Base-by-base conservation (phyloP, 73 alveolate genomes). In the Paraurostyla sp. region DNA sequence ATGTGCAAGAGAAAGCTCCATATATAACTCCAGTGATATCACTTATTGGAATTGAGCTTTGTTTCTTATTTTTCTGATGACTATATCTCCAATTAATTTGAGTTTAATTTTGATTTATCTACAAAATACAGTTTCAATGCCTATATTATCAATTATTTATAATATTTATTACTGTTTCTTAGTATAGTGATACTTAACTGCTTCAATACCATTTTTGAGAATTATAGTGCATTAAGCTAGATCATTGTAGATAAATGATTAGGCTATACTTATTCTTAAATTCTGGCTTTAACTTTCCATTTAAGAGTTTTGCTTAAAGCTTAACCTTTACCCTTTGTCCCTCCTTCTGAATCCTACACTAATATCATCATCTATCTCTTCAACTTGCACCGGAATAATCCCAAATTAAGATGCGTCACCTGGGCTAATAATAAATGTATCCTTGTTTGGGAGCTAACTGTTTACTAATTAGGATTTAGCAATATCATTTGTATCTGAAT, bases 1-100 rank as follows among this genome's bases (percentile, higher is more conserved):
- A 68, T 4, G 83, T 68, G 18, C 46, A 68, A 68, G 83, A 68
- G 23, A 41, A 68, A 4, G 83, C 58, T 36, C 83, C 83, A 40
- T 33, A 68, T n/a, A 68, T 60, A 3, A 68, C 13, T 41, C 83
- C 83, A 15, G 15, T 27, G 16, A 62, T 62, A 4, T 62, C 51
- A 3, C 30, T 62, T 62, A 32, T 27, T 27, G 9, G 7, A 23
- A 11, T 27, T 4, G 80, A 27, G 27, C 18, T 4, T 27, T 25
- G 6, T 62, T 62, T 62, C 4, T 4, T 32, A 62, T 4, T 13
- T 4, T 32, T 62, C 4, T 9, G 9, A 32, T 15, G 16, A 16
- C 30, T 6, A 62, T 62, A 62, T 4, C 15, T 62, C 80, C 80
- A 62, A 4, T 27, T 62, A 32, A 62, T 15, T 32, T 4, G 15